phyloP scores from a whole-genome alignment of 2,329 filamentous ascomycete genomes.

The Colletotrichum camelliae region DNA sequence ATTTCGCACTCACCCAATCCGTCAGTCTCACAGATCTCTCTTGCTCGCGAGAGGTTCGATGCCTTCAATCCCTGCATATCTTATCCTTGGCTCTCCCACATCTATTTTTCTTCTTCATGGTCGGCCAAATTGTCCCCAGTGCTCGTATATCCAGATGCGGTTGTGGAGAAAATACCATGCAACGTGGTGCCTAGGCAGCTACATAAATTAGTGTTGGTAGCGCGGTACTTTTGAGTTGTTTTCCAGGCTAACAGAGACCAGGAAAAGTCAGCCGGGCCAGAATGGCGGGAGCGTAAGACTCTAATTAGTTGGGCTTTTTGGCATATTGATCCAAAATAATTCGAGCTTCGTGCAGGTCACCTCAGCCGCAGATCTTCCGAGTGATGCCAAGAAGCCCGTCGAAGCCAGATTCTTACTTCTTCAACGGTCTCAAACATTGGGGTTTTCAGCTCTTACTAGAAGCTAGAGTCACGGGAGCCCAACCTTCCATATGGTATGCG shows the following conservation, averaged over 20 bases:
- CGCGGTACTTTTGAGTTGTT: not conserved
- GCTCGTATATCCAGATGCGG: not conserved
- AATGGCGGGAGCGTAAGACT: not conserved
- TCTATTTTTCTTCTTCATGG: not conserved
- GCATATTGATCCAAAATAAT: not conserved
- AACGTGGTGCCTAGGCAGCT: not conserved
- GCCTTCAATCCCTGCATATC: not conserved
- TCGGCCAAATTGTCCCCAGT: not conserved
- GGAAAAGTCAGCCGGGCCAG: not conserved
- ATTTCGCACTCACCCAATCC: not conserved
- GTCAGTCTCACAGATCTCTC: not conserved
- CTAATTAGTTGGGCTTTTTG: not conserved
- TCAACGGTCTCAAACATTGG: not conserved
- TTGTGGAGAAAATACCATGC: not conserved
- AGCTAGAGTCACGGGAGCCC: not conserved
- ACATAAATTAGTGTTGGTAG: not conserved
- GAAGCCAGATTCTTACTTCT: not conserved
- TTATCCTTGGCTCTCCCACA: not conserved
- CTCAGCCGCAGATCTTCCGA: not conserved
- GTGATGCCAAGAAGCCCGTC: not conserved
- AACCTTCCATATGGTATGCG: not conserved
- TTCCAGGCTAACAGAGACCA: not conserved
- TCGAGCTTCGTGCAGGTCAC: not conserved
- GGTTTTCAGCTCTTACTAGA: not conserved
- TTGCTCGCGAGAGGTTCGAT: not conserved